Base-by-base conservation (phyloP, 148 eudicot genomes). In the Camellia sinensis region DNA sequence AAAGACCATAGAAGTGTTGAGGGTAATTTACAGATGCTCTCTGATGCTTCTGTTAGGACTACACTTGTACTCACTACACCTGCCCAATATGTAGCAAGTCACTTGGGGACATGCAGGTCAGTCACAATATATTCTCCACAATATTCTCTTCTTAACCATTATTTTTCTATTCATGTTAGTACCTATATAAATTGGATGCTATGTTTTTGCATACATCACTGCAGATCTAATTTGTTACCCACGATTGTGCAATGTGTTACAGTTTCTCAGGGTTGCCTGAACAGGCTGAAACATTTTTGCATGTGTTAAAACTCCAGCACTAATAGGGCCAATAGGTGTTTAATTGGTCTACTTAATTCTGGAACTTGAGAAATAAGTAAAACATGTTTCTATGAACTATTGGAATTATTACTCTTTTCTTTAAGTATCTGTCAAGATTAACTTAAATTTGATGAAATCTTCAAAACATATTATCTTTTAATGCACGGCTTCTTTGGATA, bases 41-140 rank as follows among this genome's bases (percentile, higher is more conserved):
- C 56, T 81, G 15, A 54, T 83, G 21, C 73, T 79, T 46, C 83
- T 75, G 18, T 74, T 83, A 97, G 99, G 97, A 87, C n/a, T 94
- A 97, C 85, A 97, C 97, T 74, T 81, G 85, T 76, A 79, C 84
- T 45, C 87, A 89, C 78, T 97, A 94, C 73, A 88, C 86, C 64
- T 94, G 99, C 82, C 99, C 99, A 43, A 87, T 94, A 17, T 97
- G 99, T 84, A 91, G 99, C 97, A 97, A 97, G 88, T 94, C 99
- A 78, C 92, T 97, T n/a, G 99, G 99, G 41, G 90, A 97, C 77
- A 94, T 97, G 99, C 92, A 91, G 93, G 99, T 93, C 41, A 86
- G 92, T 83, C 63, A 46, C 41, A n/a, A 59, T 48, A 13, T 80
- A 52, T 43, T 62, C 43, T 44, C 45, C 29, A 41, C 22, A 14